Evolutionary conservation across 1,284 basidiomycete genomes (phyloP).

Genomic region (Ustilago tritici): DNA sequence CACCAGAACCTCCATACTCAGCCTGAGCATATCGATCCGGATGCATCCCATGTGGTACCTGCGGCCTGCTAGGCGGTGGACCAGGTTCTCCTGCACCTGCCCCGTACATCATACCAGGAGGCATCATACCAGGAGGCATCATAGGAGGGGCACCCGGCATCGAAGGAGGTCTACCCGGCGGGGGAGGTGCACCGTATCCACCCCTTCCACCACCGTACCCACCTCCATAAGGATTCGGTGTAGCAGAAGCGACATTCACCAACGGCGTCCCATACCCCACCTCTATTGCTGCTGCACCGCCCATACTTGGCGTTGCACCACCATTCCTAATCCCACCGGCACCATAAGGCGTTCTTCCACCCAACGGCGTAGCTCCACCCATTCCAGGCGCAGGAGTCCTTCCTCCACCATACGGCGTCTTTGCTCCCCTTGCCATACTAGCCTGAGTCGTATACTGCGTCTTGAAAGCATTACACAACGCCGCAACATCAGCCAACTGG

Average conservation of each 20-base stretch:
- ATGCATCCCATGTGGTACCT: conserved; percentile 56
- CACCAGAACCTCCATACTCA: conserved; percentile 27
- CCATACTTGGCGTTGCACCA: conserved; percentile 22
- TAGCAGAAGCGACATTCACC: conserved; percentile 40
- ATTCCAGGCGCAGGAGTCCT: conserved; percentile 49
- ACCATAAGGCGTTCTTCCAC: conserved; percentile 38
- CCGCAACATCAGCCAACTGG: conserved; percentile 64
- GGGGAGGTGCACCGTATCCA: conserved; percentile 34
- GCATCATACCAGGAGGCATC: conserved; percentile 40
- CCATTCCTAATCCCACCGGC: conserved; percentile 22
- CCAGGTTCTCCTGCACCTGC: conserved; percentile 26
- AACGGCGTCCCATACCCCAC: conserved; percentile 37
- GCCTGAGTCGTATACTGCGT: conserved; percentile 67
- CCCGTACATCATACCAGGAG: conserved; percentile 28
- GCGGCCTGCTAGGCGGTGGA: conserved; percentile 41
- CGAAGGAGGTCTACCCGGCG: conserved; percentile 36
- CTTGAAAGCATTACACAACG: conserved; percentile 69
- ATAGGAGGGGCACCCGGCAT: conserved; percentile 46
- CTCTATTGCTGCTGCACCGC: conserved; percentile 5
- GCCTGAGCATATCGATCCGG: conserved; percentile 55
- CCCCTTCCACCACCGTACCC: conserved; percentile 13
- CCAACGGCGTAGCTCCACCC: conserved; percentile 44
- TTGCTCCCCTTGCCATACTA: conserved; percentile 53
- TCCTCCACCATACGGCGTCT: conserved; percentile 56
- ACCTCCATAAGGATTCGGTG: conserved; percentile 39